phyloP scores from a whole-genome alignment of 2,329 filamentous ascomycete genomes.

The Cytospora chrysosperma region DNA sequence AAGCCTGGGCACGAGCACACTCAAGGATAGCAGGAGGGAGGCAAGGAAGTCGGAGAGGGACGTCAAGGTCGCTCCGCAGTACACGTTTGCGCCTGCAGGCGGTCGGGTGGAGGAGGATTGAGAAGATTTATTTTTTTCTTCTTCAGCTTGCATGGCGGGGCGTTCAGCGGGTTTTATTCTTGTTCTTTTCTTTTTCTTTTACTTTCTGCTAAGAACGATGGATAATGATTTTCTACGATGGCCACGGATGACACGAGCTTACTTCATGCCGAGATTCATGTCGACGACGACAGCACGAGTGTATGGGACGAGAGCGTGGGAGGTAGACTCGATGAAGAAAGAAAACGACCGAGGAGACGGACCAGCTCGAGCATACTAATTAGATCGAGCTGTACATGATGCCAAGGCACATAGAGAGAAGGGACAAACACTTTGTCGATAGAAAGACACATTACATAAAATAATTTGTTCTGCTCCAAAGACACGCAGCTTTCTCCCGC shows the following conservation, averaged over 20 bases:
- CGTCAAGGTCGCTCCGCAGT: constrained; percentile 17
- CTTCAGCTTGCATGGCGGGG: constrained; percentile 23
- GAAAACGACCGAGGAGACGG: neutral
- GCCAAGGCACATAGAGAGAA: neutral
- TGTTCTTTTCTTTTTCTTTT: neutral
- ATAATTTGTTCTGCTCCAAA: neutral
- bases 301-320: constrained; percentile 1
- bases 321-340: constrained; percentile 5
- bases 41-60: constrained; percentile 26
- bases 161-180: constrained; percentile 1
- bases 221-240: constrained; percentile 11
- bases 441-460: constrained; percentile 2
- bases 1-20: constrained; percentile 15
- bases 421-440: neutral
- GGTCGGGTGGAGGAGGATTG: neutral
- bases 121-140: neutral
- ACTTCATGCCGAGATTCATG: neutral
- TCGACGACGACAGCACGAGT: neutral
- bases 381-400: neutral
- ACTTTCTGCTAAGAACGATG: neutral
- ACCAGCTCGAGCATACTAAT: neutral
- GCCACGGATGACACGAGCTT: constrained; percentile 4
- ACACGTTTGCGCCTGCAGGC: constrained; percentile 14
- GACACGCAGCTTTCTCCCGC: neutral
- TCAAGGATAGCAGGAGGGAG: constrained; percentile 32